Evolutionary conservation across 2,329 filamentous ascomycete genomes (phyloP), one percentile per base, ranked within the genome.

Genomic region (Diplodia sapinea): DNA sequence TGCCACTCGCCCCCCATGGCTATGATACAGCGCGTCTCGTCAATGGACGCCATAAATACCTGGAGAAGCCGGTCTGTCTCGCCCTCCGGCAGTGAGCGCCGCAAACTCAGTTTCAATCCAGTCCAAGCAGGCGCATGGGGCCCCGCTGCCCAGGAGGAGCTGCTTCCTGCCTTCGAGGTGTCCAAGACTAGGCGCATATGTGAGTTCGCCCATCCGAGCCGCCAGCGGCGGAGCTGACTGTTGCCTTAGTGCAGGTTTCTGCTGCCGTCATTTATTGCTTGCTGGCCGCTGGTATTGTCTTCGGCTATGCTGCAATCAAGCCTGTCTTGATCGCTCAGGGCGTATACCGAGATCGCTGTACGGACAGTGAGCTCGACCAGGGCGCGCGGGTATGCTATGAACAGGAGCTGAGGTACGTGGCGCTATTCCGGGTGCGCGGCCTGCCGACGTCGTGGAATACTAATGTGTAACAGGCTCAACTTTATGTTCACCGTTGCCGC

Each of bases 401-500:
- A 47, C 78, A 80, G 67, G 78, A 79, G 68, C 66, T 80, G 61
- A 73, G 75, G n/a, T 64, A 47, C 36, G 59, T 9, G 13, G 12
- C 17, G 5, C 38, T 15, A 38, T n/a, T 11, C 20, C 38, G 68
- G 31, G 31, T 11, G n/a, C 12, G 15, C 33, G 9, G 4, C 23
- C 11, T 12, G 26, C 40, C n/a, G 6, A 15, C 12, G 49, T n/a
- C 15, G 36, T 29, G n/a, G 12, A 43, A 9, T n/a, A n/a, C 66
- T 67, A 38, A 65, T 77, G 85, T 57, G 84, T 87, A 87, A 71
- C 63, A 84, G 83, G 68, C 85, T 97, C 67, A 97, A 97, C 77
- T 82, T 97, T 71, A 96, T 96, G 91, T 97, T 97, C 82, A 96
- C 93, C 6, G 86, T 93, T 50, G 93, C 93, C 13, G 93, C 93